Evolutionary conservation across 2,329 filamentous ascomycete genomes (phyloP).

Genomic region (Aspergillus ustus): DNA sequence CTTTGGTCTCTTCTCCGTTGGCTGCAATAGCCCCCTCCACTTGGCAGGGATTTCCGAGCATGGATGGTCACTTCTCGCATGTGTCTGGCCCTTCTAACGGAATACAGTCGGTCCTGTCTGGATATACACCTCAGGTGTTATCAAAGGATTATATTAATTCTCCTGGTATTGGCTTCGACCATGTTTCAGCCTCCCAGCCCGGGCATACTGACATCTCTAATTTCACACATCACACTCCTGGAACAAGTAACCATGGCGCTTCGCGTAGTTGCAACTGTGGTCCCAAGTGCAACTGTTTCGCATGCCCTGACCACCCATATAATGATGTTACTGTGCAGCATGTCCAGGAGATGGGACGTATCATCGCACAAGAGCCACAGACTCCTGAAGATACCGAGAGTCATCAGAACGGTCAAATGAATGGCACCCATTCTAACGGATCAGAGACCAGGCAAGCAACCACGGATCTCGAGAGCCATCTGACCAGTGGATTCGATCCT

Average conservation of each 20-base stretch:
- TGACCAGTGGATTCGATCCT: constrained; percentile 22
- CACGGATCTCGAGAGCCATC: constrained; percentile 20
- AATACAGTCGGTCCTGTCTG: background rate
- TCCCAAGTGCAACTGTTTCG: constrained; percentile 51
- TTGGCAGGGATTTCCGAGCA: constrained; percentile 5
- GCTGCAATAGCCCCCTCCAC: background rate
- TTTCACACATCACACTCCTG: constrained; percentile 16
- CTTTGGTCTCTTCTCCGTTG: background rate
- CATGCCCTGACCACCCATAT: constrained; percentile 52
- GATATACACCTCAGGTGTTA: background rate
- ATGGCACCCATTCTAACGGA: constrained; percentile 21
- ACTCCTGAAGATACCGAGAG: constrained; percentile 25
- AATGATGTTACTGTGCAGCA: constrained; percentile 51
- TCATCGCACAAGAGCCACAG: constrained; percentile 41
- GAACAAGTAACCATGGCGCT: constrained; percentile 24
- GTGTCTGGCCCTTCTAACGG: background rate
- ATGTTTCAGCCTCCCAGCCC: constrained; percentile 23
- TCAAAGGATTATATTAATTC: constrained; percentile 18
- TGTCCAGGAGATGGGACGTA: constrained; percentile 51
- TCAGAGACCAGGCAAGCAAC: constrained; percentile 27
- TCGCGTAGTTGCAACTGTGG: constrained; percentile 49
- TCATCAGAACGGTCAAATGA: constrained; percentile 28
- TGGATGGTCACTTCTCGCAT: constrained; percentile 7
- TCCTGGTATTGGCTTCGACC: constrained; percentile 24
- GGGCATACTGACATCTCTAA: background rate